A percentile compares a stretch with the other conserved stretches of the same genome.
Evolutionary conservation across 257 asterid species (phyloP).

Genomic region (Galeopsis tetrahit): DNA sequence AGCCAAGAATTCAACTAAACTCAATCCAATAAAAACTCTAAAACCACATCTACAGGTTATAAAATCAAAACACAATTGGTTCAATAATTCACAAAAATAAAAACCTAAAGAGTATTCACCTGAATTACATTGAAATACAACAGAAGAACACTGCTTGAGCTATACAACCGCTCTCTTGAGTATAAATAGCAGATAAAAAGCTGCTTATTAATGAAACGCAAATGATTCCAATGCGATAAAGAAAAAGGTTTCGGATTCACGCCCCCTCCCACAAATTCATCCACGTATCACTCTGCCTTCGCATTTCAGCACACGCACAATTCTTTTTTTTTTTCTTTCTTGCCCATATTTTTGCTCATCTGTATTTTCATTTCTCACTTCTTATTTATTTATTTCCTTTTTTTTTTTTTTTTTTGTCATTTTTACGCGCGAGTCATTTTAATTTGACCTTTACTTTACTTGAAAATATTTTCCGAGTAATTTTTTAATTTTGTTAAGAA

Average conservation of each 20-base stretch:
- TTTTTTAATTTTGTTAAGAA: too few species aligned
- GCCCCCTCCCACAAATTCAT: neutral
- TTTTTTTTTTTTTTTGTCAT: neutral
- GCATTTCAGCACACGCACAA: neutral
- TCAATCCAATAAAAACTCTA: neutral
- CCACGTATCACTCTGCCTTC: too few species aligned
- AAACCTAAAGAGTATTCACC: neutral
- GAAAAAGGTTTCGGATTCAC: too few species aligned
- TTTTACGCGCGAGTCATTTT: neutral
- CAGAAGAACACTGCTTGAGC: neutral
- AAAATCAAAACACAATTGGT: neutral
- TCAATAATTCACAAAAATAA: neutral
- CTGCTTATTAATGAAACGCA: too few species aligned
- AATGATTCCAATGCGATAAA: neutral
- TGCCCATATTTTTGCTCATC: neutral
- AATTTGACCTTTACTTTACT: too few species aligned
- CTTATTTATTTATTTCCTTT: neutral
- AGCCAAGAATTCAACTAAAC: neutral
- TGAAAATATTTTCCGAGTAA: too few species aligned
- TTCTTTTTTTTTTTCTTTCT: neutral
- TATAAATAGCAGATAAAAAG: neutral
- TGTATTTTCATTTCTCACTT: neutral
- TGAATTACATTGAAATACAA: neutral
- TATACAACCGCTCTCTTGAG: too few species aligned
- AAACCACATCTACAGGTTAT: neutral